Evolutionary conservation across 2,329 filamentous ascomycete genomes (phyloP), one percentile per base, ranked within the genome.

Genomic region (Pseudogymnoascus sp.): DNA sequence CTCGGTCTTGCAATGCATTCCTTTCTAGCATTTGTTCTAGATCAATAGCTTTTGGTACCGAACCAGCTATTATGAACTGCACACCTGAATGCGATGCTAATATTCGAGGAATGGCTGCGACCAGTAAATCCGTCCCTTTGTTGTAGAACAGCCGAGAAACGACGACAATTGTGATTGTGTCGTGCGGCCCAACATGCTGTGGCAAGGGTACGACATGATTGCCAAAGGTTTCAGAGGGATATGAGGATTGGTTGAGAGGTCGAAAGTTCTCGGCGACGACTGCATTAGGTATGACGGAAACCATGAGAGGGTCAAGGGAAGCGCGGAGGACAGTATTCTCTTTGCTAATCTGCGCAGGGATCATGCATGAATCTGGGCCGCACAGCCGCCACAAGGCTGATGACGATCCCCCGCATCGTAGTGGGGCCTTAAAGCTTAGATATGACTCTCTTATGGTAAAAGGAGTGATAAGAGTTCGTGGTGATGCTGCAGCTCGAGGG

Each of bases 71-170:
- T 70, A 99, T 90, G 75, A 99, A 99, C 62, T 92, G 89, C 1
- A 96, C 94, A 72, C 97, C 94, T 0, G 91, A 89, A 71, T 99
- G 90, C 11, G 86, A 85, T 58, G 91, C 88, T 25, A 97, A 82
- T 60, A 99, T 96, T 57, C 92, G 87, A 0, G 94, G 94, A 60
- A 99, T 96, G 3, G 92, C 91, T 9, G 93, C 94, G 22, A 96
- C 96, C n/a, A 99, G 83, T 0, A 99, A 84, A 73, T 99, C 94
- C 1, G 91, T 97, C 63, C 94, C 94, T 74, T 99, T 99, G 76
- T 99, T 99, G 76, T 97, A 97, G 75, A 97, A 99, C 1, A 99
- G 85, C 18, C 94, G 90, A 7, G 92, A 97, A 64, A 99, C 95
- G 18, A 99, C 93, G 1, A 99, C 91, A 62, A 99, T 97, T 6